Base-by-base conservation (phyloP, 768 basidiomycete genomes). In the Gelatoporia subvermispora region DNA sequence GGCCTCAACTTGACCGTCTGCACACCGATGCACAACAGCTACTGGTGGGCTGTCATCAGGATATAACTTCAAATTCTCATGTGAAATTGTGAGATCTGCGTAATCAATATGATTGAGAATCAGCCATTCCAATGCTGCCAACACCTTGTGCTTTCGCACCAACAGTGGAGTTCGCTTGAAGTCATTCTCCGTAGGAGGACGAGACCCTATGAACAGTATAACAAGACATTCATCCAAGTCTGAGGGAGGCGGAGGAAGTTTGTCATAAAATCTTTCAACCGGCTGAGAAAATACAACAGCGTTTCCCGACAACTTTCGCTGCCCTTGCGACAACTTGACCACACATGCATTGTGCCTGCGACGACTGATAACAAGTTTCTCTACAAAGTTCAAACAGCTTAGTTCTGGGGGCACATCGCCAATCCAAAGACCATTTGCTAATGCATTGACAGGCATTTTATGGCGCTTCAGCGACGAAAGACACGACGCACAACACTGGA, bases 251-350 rank as follows among this genome's bases (percentile, higher is more conserved):
- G 68, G 69, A 1, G 72, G 72, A 0, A 73, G 47, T 3, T 21
- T 48, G n/a, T 54, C 9, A 48, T 68, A 71, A 0, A 73, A 50
- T 35, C 64, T 68, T 0, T 53, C 50, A 0, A 60, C 59, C 9
- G 70, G 71, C 11, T 59, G 57, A 4, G 58, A 53, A 53, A 66
- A 71, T 13, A 60, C 55, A 2, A 71, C 58, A 0, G 58, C 56
- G 57, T 72, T 71, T 0, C 66, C 68, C 1, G 45, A 53, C 67
- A 73, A 68, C 44, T 68, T 68, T 3, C 48, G 28, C 41, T 52
- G 42, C 46, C 17, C 28, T 39, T 37, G 28, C 10, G 9, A 59
- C 49, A 23, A 13, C 13, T 36, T n/a, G 2, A 56, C 42, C n/a
- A 61, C 50, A 50, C 60, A 58, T 13, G 36, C 45, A 35, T 58